Evolutionary conservation across 352 stramenopile genomes (phyloP), one percentile per base, ranked within the genome.

Genomic region (Phytophthora kernoviae): DNA sequence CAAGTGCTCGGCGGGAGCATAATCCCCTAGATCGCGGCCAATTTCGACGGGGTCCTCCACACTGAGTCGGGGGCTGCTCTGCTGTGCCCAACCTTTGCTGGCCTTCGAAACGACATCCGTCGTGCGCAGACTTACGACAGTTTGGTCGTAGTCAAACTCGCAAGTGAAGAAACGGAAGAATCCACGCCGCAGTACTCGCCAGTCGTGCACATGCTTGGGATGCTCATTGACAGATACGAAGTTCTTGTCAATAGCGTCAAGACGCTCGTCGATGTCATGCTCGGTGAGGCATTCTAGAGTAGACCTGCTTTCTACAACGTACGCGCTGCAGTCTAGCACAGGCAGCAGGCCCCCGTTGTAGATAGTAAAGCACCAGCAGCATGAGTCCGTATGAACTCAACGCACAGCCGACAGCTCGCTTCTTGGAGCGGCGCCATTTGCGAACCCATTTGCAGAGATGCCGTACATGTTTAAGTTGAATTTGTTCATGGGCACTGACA

Each of bases 41-140:
- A 54, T 75, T 60, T 95, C 86, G 15, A 95, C 80, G 0, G 86
- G 86, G 39, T 93, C 86, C 75, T 95, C 82, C n/a, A 95, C 68
- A 26, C 78, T 80, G 1, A 95, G 44, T 8, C 73, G 77, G 4
- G 44, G 41, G 42, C 65, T 46, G 20, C 65, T 64, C 52, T 66
- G 54, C 7, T 73, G 67, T 26, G 49, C 75, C 81, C 81, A 92
- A 5, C 64, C 24, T 53, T 87, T 89, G 49, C 67, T 57, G 2
- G 40, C 51, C 42, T 91, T 90, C 30, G 48, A 71, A 36, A 81
- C 27, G 10, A 58, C 10, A 1, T 62, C 48, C 15, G 15, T 39
- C 14, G 48, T 51, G 10, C 84, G 82, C n/a, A 95, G 44, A 55
- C 71, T 83, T 26, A 92, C 76, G 17, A 95, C 75, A 15, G 65